Conservation (phyloP, 177 flowering plant species). For the Vitis hybrid region DNA sequence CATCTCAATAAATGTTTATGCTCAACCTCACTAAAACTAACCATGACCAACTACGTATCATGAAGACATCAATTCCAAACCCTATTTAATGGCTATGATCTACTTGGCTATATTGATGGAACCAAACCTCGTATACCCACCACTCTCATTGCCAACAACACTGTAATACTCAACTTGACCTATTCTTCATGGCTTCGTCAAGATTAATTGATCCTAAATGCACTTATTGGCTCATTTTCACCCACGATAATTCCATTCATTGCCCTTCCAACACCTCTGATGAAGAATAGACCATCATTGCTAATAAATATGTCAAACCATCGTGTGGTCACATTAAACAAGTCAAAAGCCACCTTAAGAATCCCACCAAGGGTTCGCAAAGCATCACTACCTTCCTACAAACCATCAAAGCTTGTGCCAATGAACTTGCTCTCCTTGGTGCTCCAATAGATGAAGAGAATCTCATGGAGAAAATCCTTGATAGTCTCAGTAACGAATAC, state of each 20-base stretch:
- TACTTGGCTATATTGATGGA: too few relatives aligned
- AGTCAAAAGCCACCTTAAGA: background rate
- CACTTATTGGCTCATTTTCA: background rate
- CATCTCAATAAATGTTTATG: too few relatives aligned
- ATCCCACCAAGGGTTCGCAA: background rate
- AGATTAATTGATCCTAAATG: background rate
- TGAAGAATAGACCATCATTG: background rate
- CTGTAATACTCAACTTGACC: background rate
- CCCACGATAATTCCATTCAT: background rate
- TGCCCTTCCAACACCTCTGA: background rate
- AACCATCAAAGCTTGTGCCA: too few relatives aligned
- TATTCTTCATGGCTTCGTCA: background rate
- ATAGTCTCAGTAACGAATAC: fast-evolving
- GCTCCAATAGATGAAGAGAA: too few relatives aligned
- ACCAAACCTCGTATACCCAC: too few relatives aligned
- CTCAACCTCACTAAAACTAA: too few relatives aligned
- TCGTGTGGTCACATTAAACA: background rate
- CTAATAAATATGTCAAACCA: background rate
- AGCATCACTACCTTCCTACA: too few relatives aligned
- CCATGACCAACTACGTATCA: background rate
- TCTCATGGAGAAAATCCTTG: too few relatives aligned
- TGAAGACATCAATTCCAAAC: background rate
- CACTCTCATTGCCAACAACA: background rate
- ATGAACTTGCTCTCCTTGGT: too few relatives aligned
- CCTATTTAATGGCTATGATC: too few relatives aligned